Conservation (phyloP, 169 alveolate genomes). For the Babesia bigemina region DNA sequence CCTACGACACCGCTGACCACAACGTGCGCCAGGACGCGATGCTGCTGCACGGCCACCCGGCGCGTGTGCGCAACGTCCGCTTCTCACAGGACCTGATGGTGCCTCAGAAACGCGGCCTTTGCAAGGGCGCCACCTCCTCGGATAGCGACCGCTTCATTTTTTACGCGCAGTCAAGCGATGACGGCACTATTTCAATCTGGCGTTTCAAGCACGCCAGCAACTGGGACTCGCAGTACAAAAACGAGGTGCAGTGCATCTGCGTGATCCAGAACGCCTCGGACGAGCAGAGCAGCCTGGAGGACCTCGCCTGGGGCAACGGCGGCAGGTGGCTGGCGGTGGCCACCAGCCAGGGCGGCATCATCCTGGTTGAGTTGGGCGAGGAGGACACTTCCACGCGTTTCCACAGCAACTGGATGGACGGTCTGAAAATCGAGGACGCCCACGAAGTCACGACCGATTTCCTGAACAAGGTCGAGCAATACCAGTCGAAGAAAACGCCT, state of each 20-base stretch:
- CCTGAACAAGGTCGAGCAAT: slow-evolving; percentile 18
- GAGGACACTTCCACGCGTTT: slow-evolving; percentile 47
- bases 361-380: slow-evolving; percentile 47
- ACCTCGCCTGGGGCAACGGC: slow-evolving; percentile 67
- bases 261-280: slow-evolving; percentile 48
- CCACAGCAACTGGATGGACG: slow-evolving; percentile 63
- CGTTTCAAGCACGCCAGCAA: slow-evolving; percentile 49
- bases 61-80: slow-evolving; percentile 60
- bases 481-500: neutral
- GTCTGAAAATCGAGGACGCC: slow-evolving; percentile 33
- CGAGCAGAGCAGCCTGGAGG: slow-evolving; percentile 67
- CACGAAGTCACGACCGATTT: slow-evolving; percentile 12
- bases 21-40: slow-evolving; percentile 37
- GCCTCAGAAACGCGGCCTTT: slow-evolving; percentile 10
- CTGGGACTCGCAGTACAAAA: slow-evolving; percentile 28
- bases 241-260: slow-evolving; percentile 54
- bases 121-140: slow-evolving; percentile 16
- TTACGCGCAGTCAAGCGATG: slow-evolving; percentile 69
- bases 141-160: slow-evolving; percentile 17
- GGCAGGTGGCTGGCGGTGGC: slow-evolving; percentile 70
- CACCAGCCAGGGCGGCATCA: slow-evolving; percentile 69
- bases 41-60: slow-evolving; percentile 54
- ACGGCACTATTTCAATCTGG: slow-evolving; percentile 64
- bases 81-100: slow-evolving; percentile 61
- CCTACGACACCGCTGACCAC: slow-evolving; percentile 55